Conservation (phyloP, 164 flowering plant species). For the Piper longum region DNA sequence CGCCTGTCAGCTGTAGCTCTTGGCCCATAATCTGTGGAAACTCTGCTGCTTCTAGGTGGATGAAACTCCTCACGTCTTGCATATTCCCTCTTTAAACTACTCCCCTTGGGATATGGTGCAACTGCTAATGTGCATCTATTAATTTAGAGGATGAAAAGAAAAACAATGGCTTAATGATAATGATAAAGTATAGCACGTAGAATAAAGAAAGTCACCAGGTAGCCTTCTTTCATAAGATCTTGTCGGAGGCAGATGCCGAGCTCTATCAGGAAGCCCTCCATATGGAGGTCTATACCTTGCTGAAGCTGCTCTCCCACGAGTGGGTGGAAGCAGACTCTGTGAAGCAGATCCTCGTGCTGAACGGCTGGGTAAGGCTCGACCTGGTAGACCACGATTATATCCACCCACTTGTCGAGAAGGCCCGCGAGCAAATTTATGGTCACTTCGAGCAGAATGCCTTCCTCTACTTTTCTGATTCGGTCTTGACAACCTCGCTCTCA, state of each 20-base stretch:
- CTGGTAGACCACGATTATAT: conserved; percentile 40
- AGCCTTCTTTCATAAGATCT: conserved; percentile 73
- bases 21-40: conserved; percentile 49
- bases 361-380: conserved; percentile 33
- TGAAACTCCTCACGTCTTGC: conserved; percentile 56
- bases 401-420: conserved; percentile 28
- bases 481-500: conserved; percentile 85
- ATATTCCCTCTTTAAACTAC: conserved; percentile 71
- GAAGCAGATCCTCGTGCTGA: conserved; percentile 29
- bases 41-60: conserved; percentile 49
- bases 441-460: conserved; percentile 40
- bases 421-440: conserved; percentile 29
- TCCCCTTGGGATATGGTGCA: conserved; percentile 56
- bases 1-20: conserved; percentile 56
- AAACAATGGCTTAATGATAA: neutral
- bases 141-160: neutral
- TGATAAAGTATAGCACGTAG: neutral
- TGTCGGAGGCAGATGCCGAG: conserved; percentile 46
- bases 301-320: conserved; percentile 41
- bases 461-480: conserved; percentile 81
- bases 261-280: conserved; percentile 44
- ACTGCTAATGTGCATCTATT: conserved; percentile 21
- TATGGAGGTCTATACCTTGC: conserved; percentile 56
- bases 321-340: conserved; percentile 28
- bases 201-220: conserved; percentile 32